These are phyloP conservation scores for Sugiyamaella valdiviana DNA, from an alignment of 805 yeast species.

Conservation along the genomic window DNA sequence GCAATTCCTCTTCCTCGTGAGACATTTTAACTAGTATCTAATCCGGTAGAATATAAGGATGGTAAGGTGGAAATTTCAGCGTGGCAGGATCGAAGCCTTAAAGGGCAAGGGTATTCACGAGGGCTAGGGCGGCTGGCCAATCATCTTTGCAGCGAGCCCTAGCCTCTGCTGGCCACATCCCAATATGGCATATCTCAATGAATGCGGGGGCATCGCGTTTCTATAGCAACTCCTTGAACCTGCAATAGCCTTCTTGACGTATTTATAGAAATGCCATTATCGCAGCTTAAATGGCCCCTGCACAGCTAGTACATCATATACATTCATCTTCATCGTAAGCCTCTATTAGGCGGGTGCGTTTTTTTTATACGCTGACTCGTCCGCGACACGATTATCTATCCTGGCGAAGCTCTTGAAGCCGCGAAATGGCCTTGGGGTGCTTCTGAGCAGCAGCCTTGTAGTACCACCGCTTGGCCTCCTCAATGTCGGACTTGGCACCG, in stretches of 20 bases:
- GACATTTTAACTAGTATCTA: conserved; percentile 47
- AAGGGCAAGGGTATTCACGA: background rate
- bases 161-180: background rate
- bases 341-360: background rate
- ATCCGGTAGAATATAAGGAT: background rate
- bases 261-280: no score
- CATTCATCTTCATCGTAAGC: background rate
- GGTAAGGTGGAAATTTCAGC: background rate
- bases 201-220: no score
- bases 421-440: conserved; percentile 47
- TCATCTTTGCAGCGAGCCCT: background rate
- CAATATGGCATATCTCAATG: background rate
- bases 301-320: no score
- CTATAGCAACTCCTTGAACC: no score
- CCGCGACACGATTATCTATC: no score
- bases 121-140: background rate
- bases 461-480: conserved; percentile 51
- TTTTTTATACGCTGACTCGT: no score
- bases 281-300: no score
- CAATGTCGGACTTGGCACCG: conserved; percentile 48
- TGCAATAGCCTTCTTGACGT: no score
- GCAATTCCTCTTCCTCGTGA: conserved; percentile 97
- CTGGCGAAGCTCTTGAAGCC: conserved; percentile 29
- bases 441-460: conserved; percentile 58
- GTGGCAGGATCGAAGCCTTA: background rate